A percentile compares a stretch with the other conserved stretches of the same genome.
Conservation (phyloP, 352 stramenopile genomes). For the Phytophthora colocasiae region DNA sequence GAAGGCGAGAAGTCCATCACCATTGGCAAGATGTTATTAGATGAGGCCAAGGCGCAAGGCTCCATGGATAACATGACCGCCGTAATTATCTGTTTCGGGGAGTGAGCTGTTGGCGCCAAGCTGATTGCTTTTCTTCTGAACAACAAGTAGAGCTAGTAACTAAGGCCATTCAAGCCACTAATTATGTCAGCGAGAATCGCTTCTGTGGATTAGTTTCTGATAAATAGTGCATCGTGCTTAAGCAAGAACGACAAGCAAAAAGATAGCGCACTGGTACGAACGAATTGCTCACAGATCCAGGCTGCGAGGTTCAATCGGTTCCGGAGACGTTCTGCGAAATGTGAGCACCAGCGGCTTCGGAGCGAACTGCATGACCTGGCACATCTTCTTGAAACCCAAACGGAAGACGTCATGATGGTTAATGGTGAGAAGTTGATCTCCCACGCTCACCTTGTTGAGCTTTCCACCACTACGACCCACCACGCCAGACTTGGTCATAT, state of each 20-base stretch:
- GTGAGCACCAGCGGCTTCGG: slow-evolving; percentile 75
- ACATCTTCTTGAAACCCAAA: slow-evolving; percentile 62
- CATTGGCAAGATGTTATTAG: slow-evolving; percentile 71
- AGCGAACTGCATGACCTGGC: slow-evolving; percentile 69
- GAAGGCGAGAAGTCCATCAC: slow-evolving; percentile 56
- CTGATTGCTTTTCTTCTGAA: slow-evolving; percentile 4
- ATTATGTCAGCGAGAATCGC: slow-evolving; percentile 27
- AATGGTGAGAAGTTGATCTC: slow-evolving; percentile 73
- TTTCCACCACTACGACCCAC: slow-evolving; percentile 37
- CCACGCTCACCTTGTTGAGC: slow-evolving; percentile 42
- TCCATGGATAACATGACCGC: slow-evolving; percentile 88
- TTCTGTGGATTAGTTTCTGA: slow-evolving; percentile 7
- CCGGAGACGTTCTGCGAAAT: slow-evolving; percentile 51
- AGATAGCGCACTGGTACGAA: not conserved
- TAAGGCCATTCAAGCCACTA: slow-evolving; percentile 30
- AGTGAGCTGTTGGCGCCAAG: slow-evolving; percentile 16
- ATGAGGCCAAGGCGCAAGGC: slow-evolving; percentile 70
- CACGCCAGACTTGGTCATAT: slow-evolving; percentile 45
- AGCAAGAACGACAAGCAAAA: slow-evolving; percentile 10
- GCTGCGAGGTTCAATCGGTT: slow-evolving; percentile 39
- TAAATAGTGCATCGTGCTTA: slow-evolving; percentile 22
- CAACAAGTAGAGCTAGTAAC: slow-evolving; percentile 41
- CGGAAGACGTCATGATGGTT: slow-evolving; percentile 72
- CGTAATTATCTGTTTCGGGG: slow-evolving; percentile 76
- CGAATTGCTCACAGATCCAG: slow-evolving; percentile 52